A percentile compares a stretch with the other conserved stretches of the same genome.
Conservation (phyloP, 2,329 filamentous ascomycete genomes). For the Metarhizium anisopliae region DNA sequence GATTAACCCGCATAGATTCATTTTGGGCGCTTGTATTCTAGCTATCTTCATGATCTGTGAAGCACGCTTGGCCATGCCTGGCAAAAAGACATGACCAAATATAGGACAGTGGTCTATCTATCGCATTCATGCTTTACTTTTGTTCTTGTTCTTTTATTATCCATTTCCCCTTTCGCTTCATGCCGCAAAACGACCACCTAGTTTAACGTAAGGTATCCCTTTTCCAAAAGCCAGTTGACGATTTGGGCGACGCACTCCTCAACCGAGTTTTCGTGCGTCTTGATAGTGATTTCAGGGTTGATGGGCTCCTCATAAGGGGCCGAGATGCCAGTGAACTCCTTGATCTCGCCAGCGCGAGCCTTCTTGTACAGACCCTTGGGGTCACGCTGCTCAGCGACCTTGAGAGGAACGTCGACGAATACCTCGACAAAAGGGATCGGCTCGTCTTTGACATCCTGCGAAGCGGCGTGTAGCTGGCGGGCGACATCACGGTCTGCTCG, state of each 20-base stretch:
- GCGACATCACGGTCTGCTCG: constrained; percentile 76
- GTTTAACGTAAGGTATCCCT: constrained; percentile 39
- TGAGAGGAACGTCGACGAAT: constrained; percentile 82
- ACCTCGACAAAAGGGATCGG: constrained; percentile 87
- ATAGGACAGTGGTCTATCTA: not conserved
- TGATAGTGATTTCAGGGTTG: constrained; percentile 78
- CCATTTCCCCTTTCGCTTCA: not conserved
- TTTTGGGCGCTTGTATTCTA: constrained; percentile 21
- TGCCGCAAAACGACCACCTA: not conserved
- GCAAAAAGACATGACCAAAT: not conserved
- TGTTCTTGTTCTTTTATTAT: not conserved
- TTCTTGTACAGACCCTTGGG: constrained; percentile 98
- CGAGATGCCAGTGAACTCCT: constrained; percentile 93
- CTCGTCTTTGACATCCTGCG: constrained; percentile 46
- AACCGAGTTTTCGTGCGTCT: constrained; percentile 71
- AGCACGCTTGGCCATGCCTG: not conserved
- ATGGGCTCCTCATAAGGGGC: constrained; percentile 90
- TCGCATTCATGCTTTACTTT: not conserved
- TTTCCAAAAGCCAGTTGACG: constrained; percentile 64
- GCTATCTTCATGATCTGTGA: constrained; percentile 13
- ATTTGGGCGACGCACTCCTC: constrained; percentile 86
- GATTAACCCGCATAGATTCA: constrained; percentile 5
- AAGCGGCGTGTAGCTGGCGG: constrained; percentile 63
- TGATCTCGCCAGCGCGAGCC: constrained; percentile 85
- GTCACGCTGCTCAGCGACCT: constrained; percentile 88